Evolutionary conservation across 306 rosid species (phyloP), one percentile per base, ranked within the genome.

Genomic region (Vigna trinervia): DNA sequence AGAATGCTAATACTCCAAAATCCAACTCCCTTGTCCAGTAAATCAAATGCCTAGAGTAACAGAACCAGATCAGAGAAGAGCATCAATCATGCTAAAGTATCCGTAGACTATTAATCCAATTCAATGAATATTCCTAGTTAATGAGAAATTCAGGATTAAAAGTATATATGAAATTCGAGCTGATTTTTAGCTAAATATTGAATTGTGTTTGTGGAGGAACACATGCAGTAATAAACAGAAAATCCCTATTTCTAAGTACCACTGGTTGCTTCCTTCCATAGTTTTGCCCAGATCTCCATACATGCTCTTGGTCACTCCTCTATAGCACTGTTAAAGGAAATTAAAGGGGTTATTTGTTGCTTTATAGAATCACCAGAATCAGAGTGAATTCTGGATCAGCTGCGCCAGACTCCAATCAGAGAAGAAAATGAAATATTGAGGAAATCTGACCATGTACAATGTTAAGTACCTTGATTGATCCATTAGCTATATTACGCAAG

Each of bases 231-330:
- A 17, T 71, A 65, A 69, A 62, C 9, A 62, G 46, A 17, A 62
- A 75, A 78, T 4, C 19, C 30, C 19, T 13, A 12, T 78, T 48
- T 87, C 75, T 54, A 61, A 86, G n/a, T 92, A 92, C 97, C 99
- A 95, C 52, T 86, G 86, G 73, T 95, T 90, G 88, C 81, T 62
- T 72, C 99, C 99, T 88, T 95, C 97, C 87, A 92, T 88, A 14
- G 85, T 8, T 86, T 92, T 92, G 50, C 97, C 99, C 77, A 95
- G 92, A 75, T 67, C 88, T 82, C 97, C 97, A 71, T 90, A 89
- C 95, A 85, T 86, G 78, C 92, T 96, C 48, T 84, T 89, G 43
- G 85, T 89, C 71, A 95, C 81, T 78, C 92, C 97, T 86, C 67
- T 90, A 74, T 92, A 95, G 85, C 91, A 92, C 98, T 92, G 89